Base-by-base conservation (phyloP, 2,329 filamentous ascomycete species). In the Trichoderma atrobrunneum region DNA sequence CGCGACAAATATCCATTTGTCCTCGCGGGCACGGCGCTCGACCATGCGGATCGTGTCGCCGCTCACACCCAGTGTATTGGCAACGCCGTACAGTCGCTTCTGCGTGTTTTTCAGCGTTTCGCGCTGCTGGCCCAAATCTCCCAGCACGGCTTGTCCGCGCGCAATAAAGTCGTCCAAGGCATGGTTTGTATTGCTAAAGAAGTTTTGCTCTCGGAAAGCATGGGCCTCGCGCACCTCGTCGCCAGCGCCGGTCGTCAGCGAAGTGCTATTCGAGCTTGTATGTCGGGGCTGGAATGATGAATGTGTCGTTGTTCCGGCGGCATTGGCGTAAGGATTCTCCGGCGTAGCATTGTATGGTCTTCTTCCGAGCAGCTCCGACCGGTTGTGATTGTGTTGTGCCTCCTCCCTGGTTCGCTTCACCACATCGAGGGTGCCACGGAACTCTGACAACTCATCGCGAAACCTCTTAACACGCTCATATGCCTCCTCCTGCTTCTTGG, bases 31-130 rank as follows among this genome's bases (percentile, higher is more conserved):
- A 74, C 96, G 87, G 76, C 96, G 85, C 83, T 98, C 95, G 56
- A 99, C 92, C 94, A 96, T 98, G 61, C 96, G 90, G 75, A 99
- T 99, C 2, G 96, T 99, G 80, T 98, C 95, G 24, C 95, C 95
- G 78, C 93, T 97, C 73, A 99, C 89, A 0, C 96, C 96, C 62
- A 99, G 84, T 26, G 96, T 98, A 79, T 97, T 98, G 7, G 93
- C 96, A 24, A 98, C 94, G 77, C 90, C 95, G 80, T 98, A 98
- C 64, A 99, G 85, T 80, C 91, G 90, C 81, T 92, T 92, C 83
- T 99, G 96, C 26, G 96, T 98, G 66, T 92, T 93, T 85, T 99
- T 99, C 74, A 99, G 86, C 85, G 98, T 95, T 80, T 98, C 95
- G 70, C 93, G 89, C 85, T 99, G 96, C 78, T 96, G 88, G 3